Percentiles rank a stretch among this genome's conserved stretches.
Conservation (phyloP, 2,329 filamentous ascomycete species). For the Kalaharituber pfeilii region DNA sequence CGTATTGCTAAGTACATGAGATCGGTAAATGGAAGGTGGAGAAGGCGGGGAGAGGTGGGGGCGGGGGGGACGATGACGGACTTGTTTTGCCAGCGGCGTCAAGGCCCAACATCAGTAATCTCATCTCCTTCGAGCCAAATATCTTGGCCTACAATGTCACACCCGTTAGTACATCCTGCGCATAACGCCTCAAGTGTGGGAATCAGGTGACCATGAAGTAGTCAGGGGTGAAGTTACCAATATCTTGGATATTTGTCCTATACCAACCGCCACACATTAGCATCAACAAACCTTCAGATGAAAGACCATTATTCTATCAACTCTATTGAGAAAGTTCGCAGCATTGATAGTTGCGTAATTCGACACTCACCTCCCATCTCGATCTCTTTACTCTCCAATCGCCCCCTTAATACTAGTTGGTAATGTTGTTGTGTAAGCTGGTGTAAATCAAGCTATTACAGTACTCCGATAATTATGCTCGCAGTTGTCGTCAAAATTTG, state of each 20-base stretch:
- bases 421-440: too few species aligned
- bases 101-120: slow-evolving; percentile 90
- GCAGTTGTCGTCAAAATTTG: too few species aligned
- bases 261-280: background rate
- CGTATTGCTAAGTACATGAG: slow-evolving; percentile 4
- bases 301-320: too few species aligned
- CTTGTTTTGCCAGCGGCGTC: slow-evolving; percentile 97
- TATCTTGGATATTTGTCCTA: slow-evolving; percentile 16
- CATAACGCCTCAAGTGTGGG: slow-evolving; percentile 1
- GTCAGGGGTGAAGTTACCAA: slow-evolving; percentile 8
- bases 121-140: slow-evolving; percentile 98
- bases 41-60: slow-evolving; percentile 5
- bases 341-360: background rate
- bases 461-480: too few species aligned
- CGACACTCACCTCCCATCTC: background rate
- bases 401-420: too few species aligned
- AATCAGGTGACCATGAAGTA: too few species aligned
- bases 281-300: too few species aligned
- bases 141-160: slow-evolving; percentile 51
- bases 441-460: too few species aligned
- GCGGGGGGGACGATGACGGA: slow-evolving; percentile 24
- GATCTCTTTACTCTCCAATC: too few species aligned
- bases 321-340: too few species aligned
- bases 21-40: background rate
- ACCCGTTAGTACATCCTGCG: slow-evolving; percentile 6